Conservation (phyloP, 345 rosid genomes). For the Murraya paniculata region DNA sequence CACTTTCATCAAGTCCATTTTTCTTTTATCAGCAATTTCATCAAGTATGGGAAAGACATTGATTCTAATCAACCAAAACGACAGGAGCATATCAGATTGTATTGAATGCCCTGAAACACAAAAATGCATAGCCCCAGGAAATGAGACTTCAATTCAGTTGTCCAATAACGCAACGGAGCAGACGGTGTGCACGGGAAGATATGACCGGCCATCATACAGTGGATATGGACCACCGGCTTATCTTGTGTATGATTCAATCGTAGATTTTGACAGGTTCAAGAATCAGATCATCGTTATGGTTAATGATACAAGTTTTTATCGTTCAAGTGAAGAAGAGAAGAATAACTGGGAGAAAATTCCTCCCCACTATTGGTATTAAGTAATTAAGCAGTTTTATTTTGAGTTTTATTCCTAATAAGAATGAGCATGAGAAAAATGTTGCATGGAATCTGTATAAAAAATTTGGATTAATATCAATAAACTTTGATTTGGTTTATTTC, state of each 20-base stretch:
- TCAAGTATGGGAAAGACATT: neutral
- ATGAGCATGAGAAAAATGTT: no score
- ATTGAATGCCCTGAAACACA: neutral
- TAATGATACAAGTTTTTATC: neutral
- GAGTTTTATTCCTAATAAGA: no score
- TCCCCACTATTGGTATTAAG: neutral
- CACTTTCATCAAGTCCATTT: no score
- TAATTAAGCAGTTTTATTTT: no score
- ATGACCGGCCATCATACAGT: neutral
- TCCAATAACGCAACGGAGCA: neutral
- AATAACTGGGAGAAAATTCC: neutral
- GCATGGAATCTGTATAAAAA: no score
- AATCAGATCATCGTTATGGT: conserved; percentile 4
- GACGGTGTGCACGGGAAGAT: conserved; percentile 2
- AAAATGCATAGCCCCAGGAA: neutral
- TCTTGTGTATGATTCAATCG: conserved; percentile 8
- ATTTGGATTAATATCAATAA: neutral
- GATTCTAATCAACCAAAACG: neutral
- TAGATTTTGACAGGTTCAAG: conserved; percentile 9
- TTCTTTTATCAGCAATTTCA: neutral
- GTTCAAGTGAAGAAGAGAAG: neutral
- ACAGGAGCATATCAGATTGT: neutral
- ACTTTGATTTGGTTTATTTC: neutral
- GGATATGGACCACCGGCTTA: neutral
- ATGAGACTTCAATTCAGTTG: neutral